phyloP scores from a whole-genome alignment of 2,329 filamentous ascomycete genomes.

The Hymenoscyphus linearis region DNA sequence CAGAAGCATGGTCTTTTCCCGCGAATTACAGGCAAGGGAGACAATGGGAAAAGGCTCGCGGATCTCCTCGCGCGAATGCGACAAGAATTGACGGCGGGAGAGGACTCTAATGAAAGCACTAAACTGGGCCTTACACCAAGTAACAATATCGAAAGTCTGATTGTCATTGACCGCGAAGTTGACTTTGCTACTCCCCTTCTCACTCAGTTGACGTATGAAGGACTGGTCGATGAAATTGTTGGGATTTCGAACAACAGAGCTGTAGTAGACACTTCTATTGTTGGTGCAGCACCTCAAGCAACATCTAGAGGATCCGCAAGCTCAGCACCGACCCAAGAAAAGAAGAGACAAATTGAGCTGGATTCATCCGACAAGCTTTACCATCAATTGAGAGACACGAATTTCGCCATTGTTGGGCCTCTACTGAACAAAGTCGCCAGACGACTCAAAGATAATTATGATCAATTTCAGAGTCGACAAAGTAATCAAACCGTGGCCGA shows the following conservation, averaged over 20 bases:
- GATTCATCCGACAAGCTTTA: constrained; percentile 89
- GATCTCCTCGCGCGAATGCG: constrained; percentile 88
- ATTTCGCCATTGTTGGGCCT: constrained; percentile 90
- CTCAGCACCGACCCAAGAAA: constrained; percentile 52
- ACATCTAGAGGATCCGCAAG: constrained; percentile 49
- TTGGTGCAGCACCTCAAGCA: constrained; percentile 64
- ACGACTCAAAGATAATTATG: constrained; percentile 80
- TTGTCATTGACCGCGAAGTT: constrained; percentile 92
- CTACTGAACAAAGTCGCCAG: constrained; percentile 87
- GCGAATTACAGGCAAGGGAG: constrained; percentile 89
- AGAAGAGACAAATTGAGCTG: constrained; percentile 82
- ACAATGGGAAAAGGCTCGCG: constrained; percentile 83
- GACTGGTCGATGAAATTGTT: constrained; percentile 88
- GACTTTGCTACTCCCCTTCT: constrained; percentile 89
- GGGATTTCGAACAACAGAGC: constrained; percentile 88
- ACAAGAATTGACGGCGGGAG: constrained; percentile 77
- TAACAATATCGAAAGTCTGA: constrained; percentile 79
- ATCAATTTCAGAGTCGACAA: constrained; percentile 59
- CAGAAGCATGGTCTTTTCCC: constrained; percentile 90
- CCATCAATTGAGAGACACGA: constrained; percentile 79
- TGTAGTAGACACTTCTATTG: constrained; percentile 84
- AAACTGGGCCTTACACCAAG: constrained; percentile 75
- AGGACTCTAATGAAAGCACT: constrained; percentile 58
- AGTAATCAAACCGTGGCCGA: constrained; percentile 83
- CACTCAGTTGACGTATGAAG: constrained; percentile 95